Evolutionary conservation across 352 stramenopile species (phyloP).

Genomic region (Phytophthora ramorum): DNA sequence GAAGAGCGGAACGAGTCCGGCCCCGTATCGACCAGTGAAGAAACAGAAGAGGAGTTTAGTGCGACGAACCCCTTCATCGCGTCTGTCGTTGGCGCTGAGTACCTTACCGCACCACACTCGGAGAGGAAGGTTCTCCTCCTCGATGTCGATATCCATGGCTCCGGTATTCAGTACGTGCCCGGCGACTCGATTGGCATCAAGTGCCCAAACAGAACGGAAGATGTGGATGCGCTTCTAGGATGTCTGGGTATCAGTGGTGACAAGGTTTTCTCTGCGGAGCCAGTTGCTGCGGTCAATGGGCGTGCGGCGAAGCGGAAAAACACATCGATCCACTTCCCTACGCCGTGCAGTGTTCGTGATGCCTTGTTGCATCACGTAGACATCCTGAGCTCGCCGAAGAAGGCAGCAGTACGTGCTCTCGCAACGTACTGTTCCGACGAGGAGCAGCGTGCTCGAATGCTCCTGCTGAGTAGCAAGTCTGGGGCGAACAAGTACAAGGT

Average conservation of each 20-base stretch:
- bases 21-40: constrained; percentile 1
- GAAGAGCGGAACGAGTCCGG: constrained; percentile 19
- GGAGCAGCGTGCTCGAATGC: constrained; percentile 62
- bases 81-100: constrained; percentile 48
- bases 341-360: constrained; percentile 73
- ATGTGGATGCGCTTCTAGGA: constrained; percentile 73
- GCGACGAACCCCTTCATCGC: constrained; percentile 60
- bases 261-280: constrained; percentile 46
- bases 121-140: constrained; percentile 70
- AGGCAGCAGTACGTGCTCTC: constrained; percentile 71
- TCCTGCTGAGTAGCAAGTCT: constrained; percentile 76
- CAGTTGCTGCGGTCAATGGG: constrained; percentile 30
- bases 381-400: constrained; percentile 83
- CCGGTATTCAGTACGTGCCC: constrained; percentile 70
- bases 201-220: constrained; percentile 75
- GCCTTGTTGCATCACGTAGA: constrained; percentile 83
- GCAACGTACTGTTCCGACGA: constrained; percentile 72
- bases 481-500: constrained; percentile 76
- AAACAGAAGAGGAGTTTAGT: constrained; percentile 42
- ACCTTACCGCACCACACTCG: constrained; percentile 53
- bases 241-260: constrained; percentile 53
- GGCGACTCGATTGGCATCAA: constrained; percentile 89
- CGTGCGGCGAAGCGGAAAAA: constrained; percentile 39
- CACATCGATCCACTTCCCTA: constrained; percentile 54
- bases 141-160: constrained; percentile 52